Conservation (phyloP, 495 filamentous ascomycete species). For the Poronia punctata region DNA sequence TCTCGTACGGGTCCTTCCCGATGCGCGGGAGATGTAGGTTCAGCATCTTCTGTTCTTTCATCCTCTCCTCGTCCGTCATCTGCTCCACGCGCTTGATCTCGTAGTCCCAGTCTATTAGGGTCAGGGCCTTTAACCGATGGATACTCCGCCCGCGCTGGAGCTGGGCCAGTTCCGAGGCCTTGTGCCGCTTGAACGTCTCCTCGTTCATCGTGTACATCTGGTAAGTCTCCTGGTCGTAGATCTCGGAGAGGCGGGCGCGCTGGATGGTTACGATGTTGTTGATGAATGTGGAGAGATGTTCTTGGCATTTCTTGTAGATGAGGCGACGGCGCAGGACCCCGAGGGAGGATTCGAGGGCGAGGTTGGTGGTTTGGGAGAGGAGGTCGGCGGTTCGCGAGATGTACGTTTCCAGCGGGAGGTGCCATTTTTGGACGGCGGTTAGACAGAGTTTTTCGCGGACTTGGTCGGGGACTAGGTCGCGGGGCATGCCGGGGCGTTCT, state of each 20-base stretch:
- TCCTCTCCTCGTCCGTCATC: no score
- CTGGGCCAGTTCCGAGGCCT: slow-evolving; percentile 25
- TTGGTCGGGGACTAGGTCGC: slow-evolving; percentile 30
- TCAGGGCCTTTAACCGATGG: slow-evolving; percentile 25
- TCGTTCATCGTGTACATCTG: slow-evolving; percentile 38
- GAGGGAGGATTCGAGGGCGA: slow-evolving; percentile 29
- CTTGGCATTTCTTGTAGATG: slow-evolving; percentile 30
- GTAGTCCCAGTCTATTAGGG: slow-evolving; percentile 26
- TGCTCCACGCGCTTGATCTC: slow-evolving; percentile 4
- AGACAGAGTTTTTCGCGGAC: slow-evolving; percentile 36
- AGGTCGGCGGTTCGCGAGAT: slow-evolving; percentile 29
- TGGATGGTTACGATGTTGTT: slow-evolving; percentile 20
- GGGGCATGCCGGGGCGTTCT: slow-evolving; percentile 35
- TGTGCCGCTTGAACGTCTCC: slow-evolving; percentile 29
- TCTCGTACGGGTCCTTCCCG: slow-evolving; percentile 37
- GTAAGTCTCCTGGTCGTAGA: slow-evolving; percentile 33
- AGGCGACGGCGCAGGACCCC: slow-evolving; percentile 29
- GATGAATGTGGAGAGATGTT: slow-evolving; percentile 30
- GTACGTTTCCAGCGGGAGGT: slow-evolving; percentile 23
- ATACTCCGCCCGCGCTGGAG: slow-evolving; percentile 29
- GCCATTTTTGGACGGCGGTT: slow-evolving; percentile 33
- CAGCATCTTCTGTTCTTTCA: slow-evolving; percentile 16
- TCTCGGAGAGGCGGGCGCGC: slow-evolving; percentile 17
- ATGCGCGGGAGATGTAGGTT: slow-evolving; percentile 27
- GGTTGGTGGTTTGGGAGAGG: slow-evolving; percentile 21